These are phyloP conservation scores for Eremothecium coryli DNA, from an alignment of 1,139 yeast species.

Conservation along the genomic window DNA sequence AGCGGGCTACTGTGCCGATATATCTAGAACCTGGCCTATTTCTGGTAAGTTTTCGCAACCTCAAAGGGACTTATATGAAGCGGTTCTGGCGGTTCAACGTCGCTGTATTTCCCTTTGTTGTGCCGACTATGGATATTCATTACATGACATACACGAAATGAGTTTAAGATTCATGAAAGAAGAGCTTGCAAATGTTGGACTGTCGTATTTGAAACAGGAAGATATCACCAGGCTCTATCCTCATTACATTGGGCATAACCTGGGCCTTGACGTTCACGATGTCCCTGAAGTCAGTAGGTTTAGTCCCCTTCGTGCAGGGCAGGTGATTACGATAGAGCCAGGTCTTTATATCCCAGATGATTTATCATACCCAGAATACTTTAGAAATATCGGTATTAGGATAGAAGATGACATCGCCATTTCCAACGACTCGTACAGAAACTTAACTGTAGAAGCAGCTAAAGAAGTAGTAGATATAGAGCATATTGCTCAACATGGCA, in stretches of 20 bases:
- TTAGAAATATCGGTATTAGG: slow-evolving; percentile 85
- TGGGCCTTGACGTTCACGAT: slow-evolving; percentile 92
- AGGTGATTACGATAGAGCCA: slow-evolving; percentile 88
- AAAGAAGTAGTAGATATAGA: slow-evolving; percentile 82
- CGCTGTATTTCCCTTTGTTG: slow-evolving; percentile 61
- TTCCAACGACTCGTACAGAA: slow-evolving; percentile 48
- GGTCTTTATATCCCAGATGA: slow-evolving; percentile 80
- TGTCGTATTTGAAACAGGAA: slow-evolving; percentile 40
- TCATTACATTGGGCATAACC: slow-evolving; percentile 90
- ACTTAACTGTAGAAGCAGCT: slow-evolving; percentile 70
- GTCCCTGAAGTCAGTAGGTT: slow-evolving; percentile 51
- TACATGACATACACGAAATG: slow-evolving; percentile 68
- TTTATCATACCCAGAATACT: slow-evolving; percentile 63
- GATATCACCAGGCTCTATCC: slow-evolving; percentile 67
- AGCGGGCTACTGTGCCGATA: slow-evolving; percentile 95
- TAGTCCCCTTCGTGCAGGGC: slow-evolving; percentile 45
- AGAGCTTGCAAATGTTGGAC: slow-evolving; percentile 68
- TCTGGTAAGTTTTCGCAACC: slow-evolving; percentile 60
- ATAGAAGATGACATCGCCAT: slow-evolving; percentile 89
- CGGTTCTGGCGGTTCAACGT: slow-evolving; percentile 76
- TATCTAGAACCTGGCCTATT: slow-evolving; percentile 95
- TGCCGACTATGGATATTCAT: slow-evolving; percentile 39
- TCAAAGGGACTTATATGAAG: slow-evolving; percentile 80
- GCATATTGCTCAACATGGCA: slow-evolving; percentile 47
- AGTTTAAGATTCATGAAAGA: slow-evolving; percentile 50